phyloP scores from a whole-genome alignment of 1,139 yeast species.

The Arxiozyma bovina region DNA sequence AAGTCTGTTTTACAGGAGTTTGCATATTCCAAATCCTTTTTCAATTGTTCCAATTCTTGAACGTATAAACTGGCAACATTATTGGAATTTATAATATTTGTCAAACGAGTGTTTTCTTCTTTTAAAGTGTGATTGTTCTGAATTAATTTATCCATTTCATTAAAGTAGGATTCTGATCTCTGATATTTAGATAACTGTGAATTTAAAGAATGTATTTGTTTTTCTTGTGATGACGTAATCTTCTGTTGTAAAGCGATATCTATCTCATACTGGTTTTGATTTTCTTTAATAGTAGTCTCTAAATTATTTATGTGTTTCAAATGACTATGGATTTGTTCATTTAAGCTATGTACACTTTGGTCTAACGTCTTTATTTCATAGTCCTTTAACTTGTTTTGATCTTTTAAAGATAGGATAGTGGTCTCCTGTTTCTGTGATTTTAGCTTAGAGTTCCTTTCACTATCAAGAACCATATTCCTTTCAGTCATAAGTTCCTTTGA shows the following conservation, averaged over 20 bases:
- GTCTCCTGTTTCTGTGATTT: background rate
- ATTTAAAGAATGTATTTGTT: background rate
- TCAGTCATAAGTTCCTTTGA: background rate
- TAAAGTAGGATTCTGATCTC: background rate
- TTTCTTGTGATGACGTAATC: slow-evolving; percentile 43
- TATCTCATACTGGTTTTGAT: slow-evolving; percentile 44
- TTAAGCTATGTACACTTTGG: background rate
- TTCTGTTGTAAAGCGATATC: slow-evolving; percentile 62
- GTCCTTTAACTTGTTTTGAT: background rate
- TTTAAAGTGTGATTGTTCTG: background rate
- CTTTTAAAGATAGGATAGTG: background rate
- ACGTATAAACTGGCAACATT: no score
- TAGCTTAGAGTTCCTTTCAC: background rate
- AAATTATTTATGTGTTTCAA: slow-evolving; percentile 18
- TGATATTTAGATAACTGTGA: slow-evolving; percentile 28
- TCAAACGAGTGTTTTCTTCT: background rate
- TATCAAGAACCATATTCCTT: background rate
- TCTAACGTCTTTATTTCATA: background rate
- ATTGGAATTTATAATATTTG: background rate
- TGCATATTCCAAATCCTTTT: background rate
- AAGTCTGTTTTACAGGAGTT: slow-evolving; percentile 56
- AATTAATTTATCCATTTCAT: background rate
- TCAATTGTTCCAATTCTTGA: background rate
- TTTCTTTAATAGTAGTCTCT: background rate
- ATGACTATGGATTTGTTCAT: background rate